These are phyloP conservation scores for Ophiostoma novo-ulmi DNA, from an alignment of 2,329 filamentous ascomycete species.

Conservation along the genomic window DNA sequence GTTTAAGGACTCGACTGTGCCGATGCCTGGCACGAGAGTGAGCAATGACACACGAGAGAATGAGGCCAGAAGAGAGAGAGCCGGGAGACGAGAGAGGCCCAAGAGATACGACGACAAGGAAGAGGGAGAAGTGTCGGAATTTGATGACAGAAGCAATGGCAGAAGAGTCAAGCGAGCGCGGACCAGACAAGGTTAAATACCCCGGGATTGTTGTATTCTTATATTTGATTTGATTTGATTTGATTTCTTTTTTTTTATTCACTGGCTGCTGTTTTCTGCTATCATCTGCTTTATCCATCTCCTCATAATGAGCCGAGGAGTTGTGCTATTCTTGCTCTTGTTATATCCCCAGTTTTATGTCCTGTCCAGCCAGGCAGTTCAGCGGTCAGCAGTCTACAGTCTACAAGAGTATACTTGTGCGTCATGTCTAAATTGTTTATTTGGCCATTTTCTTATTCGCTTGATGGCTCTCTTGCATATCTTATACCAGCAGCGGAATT, in stretches of 20 bases:
- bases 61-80: neutral
- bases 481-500: neutral
- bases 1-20: neutral
- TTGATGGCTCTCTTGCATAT: neutral
- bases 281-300: neutral
- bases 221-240: neutral
- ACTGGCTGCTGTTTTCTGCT: neutral
- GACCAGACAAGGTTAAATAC: constrained; percentile 6
- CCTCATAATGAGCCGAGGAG: constrained; percentile 1
- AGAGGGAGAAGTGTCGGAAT: neutral
- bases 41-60: neutral
- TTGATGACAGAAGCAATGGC: neutral
- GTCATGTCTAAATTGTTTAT: neutral
- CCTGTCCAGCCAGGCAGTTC: neutral
- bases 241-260: neutral
- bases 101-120: neutral
- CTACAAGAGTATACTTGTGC: neutral
- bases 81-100: neutral
- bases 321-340: neutral
- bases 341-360: neutral
- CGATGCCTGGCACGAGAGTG: too few species aligned
- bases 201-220: neutral
- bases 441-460: neutral
- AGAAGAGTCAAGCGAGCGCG: neutral
- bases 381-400: neutral